A percentile compares a stretch with the other conserved stretches of the same genome.
Conservation (phyloP, 1,284 basidiomycete species). For the Cutaneotrichosporon sp. region DNA sequence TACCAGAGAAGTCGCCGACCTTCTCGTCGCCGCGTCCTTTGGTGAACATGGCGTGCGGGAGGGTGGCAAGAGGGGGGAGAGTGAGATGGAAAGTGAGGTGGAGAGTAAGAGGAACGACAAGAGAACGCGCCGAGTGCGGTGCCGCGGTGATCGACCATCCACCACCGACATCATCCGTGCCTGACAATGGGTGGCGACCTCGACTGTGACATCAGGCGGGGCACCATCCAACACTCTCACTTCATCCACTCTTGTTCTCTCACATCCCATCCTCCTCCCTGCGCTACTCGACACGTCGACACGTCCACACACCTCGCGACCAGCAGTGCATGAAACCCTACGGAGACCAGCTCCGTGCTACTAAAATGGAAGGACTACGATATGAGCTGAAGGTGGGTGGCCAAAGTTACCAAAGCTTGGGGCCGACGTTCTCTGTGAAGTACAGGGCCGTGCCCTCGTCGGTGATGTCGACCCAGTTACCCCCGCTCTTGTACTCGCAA, state of each 20-base stretch:
- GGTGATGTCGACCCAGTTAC: slow-evolving; percentile 19
- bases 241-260: too few species aligned
- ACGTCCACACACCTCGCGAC: neutral
- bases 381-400: neutral
- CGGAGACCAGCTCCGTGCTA: neutral
- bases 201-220: too few species aligned
- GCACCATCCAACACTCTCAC: too few species aligned
- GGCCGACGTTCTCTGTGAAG: slow-evolving; percentile 28
- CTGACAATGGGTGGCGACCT: too few species aligned
- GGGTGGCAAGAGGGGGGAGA: neutral
- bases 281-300: too few species aligned
- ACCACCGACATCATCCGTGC: neutral
- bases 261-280: too few species aligned
- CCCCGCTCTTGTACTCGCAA: slow-evolving; percentile 35
- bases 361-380: neutral
- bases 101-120: too few species aligned
- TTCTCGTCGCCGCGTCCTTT: slow-evolving; percentile 9
- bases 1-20: slow-evolving; percentile 10
- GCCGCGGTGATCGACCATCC: neutral
- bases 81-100: neutral
- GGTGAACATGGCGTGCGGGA: slow-evolving; percentile 2
- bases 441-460: neutral
- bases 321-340: neutral
- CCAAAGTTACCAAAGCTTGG: slow-evolving; percentile 8
- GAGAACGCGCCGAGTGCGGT: too few species aligned